These are phyloP conservation scores for Phytophthora melonis DNA, from an alignment of 352 stramenopile genomes.

Conservation along the genomic window DNA sequence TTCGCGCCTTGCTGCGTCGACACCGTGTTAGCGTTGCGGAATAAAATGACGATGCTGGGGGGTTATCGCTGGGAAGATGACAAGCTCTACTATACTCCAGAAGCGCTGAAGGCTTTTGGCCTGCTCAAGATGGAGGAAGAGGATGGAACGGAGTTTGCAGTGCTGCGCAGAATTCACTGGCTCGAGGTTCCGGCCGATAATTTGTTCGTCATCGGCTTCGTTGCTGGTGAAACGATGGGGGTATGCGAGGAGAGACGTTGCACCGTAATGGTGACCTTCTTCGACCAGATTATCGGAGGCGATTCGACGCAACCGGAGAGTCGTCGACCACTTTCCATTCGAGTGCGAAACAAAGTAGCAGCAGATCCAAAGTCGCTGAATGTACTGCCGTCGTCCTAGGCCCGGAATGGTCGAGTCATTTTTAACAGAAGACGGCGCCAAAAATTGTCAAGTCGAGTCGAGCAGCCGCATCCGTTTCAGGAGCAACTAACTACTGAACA, in stretches of 20 bases:
- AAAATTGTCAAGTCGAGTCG: not conserved
- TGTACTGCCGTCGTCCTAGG: not conserved
- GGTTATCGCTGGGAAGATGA: slow-evolving; percentile 21
- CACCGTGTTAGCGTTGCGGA: slow-evolving; percentile 6
- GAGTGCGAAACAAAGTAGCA: slow-evolving; percentile 2
- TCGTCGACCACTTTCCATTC: slow-evolving; percentile 4
- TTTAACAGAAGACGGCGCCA: too few species aligned
- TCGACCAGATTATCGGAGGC: not conserved
- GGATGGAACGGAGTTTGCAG: slow-evolving; percentile 13
- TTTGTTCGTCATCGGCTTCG: slow-evolving; percentile 2
- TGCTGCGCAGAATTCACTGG: slow-evolving; percentile 19
- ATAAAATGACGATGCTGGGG: slow-evolving; percentile 19
- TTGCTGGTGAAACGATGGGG: not conserved
- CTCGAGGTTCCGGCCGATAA: slow-evolving; percentile 4
- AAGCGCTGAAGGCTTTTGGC: slow-evolving; percentile 28
- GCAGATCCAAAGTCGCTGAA: not conserved
- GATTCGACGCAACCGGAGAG: not conserved
- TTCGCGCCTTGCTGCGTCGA: slow-evolving; percentile 25
- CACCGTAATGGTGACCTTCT: slow-evolving; percentile 2
- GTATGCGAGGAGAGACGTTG: not conserved
- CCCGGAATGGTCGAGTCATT: too few species aligned
- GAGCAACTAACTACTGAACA: not conserved
- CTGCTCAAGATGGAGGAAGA: slow-evolving; percentile 24
- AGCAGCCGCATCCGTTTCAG: not conserved
- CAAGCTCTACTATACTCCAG: slow-evolving; percentile 19